These are phyloP conservation scores for Funneliformis caledonium DNA, from an alignment of 371 early-diverging fungal genomes.

Conservation along the genomic window DNA sequence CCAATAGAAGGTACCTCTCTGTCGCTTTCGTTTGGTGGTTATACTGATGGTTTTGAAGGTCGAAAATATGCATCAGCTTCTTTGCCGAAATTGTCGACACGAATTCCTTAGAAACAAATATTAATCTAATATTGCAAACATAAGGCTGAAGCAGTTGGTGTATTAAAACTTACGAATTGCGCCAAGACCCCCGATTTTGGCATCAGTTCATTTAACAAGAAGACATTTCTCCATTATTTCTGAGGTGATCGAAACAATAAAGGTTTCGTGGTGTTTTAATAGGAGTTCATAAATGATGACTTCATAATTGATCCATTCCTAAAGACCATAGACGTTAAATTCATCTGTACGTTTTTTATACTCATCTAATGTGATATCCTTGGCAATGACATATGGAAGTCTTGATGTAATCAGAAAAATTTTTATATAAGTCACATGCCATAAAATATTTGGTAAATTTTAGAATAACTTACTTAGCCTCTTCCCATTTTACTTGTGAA, in stretches of 20 bases:
- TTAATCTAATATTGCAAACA: not conserved
- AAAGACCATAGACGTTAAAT: constrained; percentile 17
- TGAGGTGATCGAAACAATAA: not conserved
- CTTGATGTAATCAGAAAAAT: not conserved
- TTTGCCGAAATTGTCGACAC: not conserved
- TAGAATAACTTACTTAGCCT: constrained; percentile 28
- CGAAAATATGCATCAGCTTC: constrained; percentile 5
- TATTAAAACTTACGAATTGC: constrained; percentile 26
- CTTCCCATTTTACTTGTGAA: constrained; percentile 21
- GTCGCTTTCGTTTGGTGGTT: not conserved
- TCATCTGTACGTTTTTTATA: constrained; percentile 18
- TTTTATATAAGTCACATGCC: not conserved
- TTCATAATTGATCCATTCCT: not conserved
- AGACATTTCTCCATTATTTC: not conserved
- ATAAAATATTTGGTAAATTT: not conserved
- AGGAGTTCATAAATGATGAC: constrained; percentile 22
- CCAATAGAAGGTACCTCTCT: constrained; percentile 10
- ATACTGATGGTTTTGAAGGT: not conserved
- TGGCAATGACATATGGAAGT: constrained; percentile 14
- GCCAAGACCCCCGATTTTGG: not conserved
- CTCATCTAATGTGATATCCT: not conserved
- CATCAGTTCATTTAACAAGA: not conserved
- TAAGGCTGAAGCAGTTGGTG: constrained; percentile 1
- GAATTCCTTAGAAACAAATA: not conserved
- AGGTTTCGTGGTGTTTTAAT: constrained; percentile 16